A percentile compares a stretch with the other conserved stretches of the same genome.
Conservation (phyloP, 805 yeast genomes). For the Myxozyma neotropica region DNA sequence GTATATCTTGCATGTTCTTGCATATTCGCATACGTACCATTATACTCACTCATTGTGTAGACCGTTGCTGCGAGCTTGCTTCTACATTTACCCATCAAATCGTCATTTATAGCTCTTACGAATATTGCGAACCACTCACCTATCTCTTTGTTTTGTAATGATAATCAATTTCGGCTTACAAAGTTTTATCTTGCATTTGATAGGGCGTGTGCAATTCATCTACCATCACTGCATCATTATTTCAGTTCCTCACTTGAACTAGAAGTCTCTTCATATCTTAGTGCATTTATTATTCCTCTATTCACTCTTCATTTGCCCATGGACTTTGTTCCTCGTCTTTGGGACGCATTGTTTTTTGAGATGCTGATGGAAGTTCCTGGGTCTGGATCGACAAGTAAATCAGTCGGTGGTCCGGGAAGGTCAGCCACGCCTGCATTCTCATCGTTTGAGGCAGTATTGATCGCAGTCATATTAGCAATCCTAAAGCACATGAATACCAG, state of each 20-base stretch:
- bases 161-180: conserved; percentile 42
- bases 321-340: conserved; percentile 52
- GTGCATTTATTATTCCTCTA: conserved; percentile 47
- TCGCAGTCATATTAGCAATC: conserved; percentile 57
- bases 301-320: conserved; percentile 52
- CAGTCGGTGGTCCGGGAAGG: neutral
- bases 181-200: conserved; percentile 53
- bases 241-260: conserved; percentile 49
- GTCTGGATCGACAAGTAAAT: neutral
- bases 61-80: conserved; percentile 49
- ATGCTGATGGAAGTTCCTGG: conserved; percentile 34
- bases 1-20: neutral
- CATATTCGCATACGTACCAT: too few species aligned
- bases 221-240: conserved; percentile 54
- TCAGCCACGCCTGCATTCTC: conserved; percentile 2
- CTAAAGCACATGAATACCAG: conserved; percentile 55
- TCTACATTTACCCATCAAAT: conserved; percentile 44
- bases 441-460: conserved; percentile 52
- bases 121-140: conserved; percentile 47
- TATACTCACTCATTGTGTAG: too few species aligned
- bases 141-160: conserved; percentile 40
- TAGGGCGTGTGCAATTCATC: conserved; percentile 49
- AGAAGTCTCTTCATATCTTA: conserved; percentile 48
- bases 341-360: conserved; percentile 65
- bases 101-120: conserved; percentile 48